phyloP scores from a whole-genome alignment of 495 filamentous ascomycete genomes.

The Parathielavia appendiculata region DNA sequence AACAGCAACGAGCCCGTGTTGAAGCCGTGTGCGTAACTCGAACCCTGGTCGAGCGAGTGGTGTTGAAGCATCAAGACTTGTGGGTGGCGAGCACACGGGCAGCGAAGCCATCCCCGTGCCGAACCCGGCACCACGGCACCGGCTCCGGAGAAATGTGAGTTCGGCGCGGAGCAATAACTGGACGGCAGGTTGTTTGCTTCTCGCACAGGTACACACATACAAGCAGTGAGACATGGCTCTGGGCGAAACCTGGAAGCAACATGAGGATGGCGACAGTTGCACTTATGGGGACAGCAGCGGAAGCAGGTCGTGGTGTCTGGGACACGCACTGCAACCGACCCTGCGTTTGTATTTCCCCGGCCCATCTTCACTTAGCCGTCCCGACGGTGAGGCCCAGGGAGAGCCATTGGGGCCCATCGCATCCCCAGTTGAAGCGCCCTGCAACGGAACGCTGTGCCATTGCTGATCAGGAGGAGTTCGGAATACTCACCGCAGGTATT shows the following conservation, averaged over 20 bases:
- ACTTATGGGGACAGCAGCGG: constrained; percentile 27
- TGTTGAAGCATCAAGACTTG: neutral
- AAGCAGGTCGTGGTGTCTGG: constrained; percentile 31
- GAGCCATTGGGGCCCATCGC: neutral
- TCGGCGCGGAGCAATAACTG: constrained; percentile 9
- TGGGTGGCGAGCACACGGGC: neutral
- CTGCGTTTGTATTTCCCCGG: constrained; percentile 32
- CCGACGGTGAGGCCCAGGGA: constrained; percentile 6
- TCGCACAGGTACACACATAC: constrained; percentile 18
- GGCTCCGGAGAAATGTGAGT: constrained; percentile 12
- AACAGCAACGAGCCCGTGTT: constrained; percentile 22
- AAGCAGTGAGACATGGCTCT: constrained; percentile 33
- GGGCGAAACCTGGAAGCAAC: constrained; percentile 7
- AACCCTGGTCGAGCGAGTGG: neutral
- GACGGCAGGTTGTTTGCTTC: constrained; percentile 24
- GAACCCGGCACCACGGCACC: constrained; percentile 23
- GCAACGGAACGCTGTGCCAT: constrained; percentile 14
- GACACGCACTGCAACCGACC: constrained; percentile 26
- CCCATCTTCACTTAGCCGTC: constrained; percentile 21
- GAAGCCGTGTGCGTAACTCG: neutral
- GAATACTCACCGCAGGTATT: neutral
- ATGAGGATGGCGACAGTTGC: constrained; percentile 23
- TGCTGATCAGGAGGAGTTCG: constrained; percentile 5
- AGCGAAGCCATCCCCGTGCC: constrained; percentile 10
- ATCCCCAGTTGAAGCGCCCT: constrained; percentile 2